Conservation (phyloP, 2,329 filamentous ascomycete species). For the Sclerotinia minor region DNA sequence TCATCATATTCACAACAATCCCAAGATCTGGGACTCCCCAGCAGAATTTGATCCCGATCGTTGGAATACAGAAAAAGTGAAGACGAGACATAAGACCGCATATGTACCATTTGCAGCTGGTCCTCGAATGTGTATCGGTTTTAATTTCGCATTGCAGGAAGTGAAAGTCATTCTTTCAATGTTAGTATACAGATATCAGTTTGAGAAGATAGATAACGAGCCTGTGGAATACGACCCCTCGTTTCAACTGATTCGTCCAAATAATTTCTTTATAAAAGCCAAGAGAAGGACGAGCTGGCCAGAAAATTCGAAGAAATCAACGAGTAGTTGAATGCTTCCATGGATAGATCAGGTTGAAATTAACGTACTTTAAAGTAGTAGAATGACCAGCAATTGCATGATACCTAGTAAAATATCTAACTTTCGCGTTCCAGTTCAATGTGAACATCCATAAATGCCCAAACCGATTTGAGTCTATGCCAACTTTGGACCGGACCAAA, state of each 20-base stretch:
- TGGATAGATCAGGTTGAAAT: neutral
- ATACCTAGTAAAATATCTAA: neutral
- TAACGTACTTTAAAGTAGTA: neutral
- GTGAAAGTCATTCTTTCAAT: slow-evolving; percentile 44
- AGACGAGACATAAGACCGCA: slow-evolving; percentile 29
- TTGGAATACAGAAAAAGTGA: slow-evolving; percentile 31
- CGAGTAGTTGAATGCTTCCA: neutral
- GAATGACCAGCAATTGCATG: neutral
- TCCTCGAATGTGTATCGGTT: slow-evolving; percentile 44
- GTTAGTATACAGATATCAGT: slow-evolving; percentile 45
- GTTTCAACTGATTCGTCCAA: slow-evolving; percentile 46
- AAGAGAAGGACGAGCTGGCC: slow-evolving; percentile 34
- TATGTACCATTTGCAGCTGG: slow-evolving; percentile 45
- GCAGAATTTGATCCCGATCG: slow-evolving; percentile 32
- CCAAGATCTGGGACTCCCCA: slow-evolving; percentile 32
- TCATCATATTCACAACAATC: slow-evolving; percentile 34
- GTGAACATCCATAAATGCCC: neutral
- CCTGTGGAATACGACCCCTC: slow-evolving; percentile 45
- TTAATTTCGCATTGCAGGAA: slow-evolving; percentile 46
- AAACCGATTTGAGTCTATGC: too few species aligned
- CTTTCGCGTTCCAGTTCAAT: neutral
- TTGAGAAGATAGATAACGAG: slow-evolving; percentile 40
- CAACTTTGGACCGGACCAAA: too few species aligned
- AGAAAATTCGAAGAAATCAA: slow-evolving; percentile 22
- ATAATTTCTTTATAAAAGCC: slow-evolving; percentile 42